Evolutionary conservation across 1,139 yeast species (phyloP), one percentile per base, ranked within the genome.

Genomic region (Eremothecium cymbalariae): DNA sequence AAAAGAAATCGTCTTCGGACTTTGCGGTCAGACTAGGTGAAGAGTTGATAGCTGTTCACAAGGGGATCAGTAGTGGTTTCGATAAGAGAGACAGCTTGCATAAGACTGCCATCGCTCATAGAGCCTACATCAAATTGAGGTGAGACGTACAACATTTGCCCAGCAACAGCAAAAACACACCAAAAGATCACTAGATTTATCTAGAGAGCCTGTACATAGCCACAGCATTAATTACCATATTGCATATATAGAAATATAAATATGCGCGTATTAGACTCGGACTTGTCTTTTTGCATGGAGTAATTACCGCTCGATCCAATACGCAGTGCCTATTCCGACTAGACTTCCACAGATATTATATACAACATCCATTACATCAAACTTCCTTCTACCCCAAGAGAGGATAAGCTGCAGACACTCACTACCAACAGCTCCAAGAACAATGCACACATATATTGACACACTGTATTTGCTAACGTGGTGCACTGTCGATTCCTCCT

Each of bases 11-110:
- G 36, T 77, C 90, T 14, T 74, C 77, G 41, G 93, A 83, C 51
- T 81, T 81, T 51, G 68, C 94, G 1, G 96, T 90, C 20, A 73
- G 97, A 53, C 68, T 90, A 40, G 90, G 90, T 21, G 97, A 90
- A 62, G 97, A 90, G 60, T 72, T 90, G 41, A 59, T 85, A 28
- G 67, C 81, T 36, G 93, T 93, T 19, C 68, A 68, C 48, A 77
- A 74, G 50, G 95, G 95, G 35, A 76, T 75, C 55, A 76, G 93
- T 30, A 68, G 88, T 28, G 90, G 94, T 18, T 82, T 75, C 59
- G 96, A 84, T 42, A 86, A 82, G 67, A 78, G 78, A 62, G 73
- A 76, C 31, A 78, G 74, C 53, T 76, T 83, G 70, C 97, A 88
- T 62, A 84, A 79, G 64, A 65, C 74, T 41, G 95, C 96, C 34